phyloP scores from a whole-genome alignment of 306 rosid species.

The Trifolium subterraneum region DNA sequence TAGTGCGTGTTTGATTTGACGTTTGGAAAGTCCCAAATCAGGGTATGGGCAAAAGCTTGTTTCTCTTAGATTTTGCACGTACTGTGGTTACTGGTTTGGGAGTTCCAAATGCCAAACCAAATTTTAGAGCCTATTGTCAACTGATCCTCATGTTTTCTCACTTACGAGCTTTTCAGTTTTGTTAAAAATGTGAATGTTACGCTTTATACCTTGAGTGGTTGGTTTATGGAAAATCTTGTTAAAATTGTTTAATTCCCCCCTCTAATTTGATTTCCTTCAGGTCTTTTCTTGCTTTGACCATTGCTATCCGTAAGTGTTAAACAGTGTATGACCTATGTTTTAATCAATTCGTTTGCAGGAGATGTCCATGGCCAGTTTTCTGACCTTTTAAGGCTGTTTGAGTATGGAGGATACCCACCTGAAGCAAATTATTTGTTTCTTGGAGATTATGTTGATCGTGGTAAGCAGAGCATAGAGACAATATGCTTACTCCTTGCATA shows the following conservation, averaged over 20 bases:
- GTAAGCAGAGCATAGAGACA: slow-evolving; percentile 86
- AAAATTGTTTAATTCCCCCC: too few species aligned
- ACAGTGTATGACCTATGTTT: slow-evolving; percentile 9
- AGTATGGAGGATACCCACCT: slow-evolving; percentile 85
- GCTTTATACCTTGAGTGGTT: slow-evolving; percentile 13
- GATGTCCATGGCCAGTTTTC: slow-evolving; percentile 90
- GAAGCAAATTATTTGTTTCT: slow-evolving; percentile 85
- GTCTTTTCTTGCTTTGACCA: slow-evolving; percentile 6
- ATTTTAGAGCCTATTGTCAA: slow-evolving; percentile 17
- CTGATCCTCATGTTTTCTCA: slow-evolving; percentile 20
- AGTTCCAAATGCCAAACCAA: slow-evolving; percentile 4
- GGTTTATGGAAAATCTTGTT: slow-evolving; percentile 35
- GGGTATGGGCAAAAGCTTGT: background rate
- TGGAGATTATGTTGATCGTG: slow-evolving; percentile 91
- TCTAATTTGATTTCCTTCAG: too few species aligned
- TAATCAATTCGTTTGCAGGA: slow-evolving; percentile 53
- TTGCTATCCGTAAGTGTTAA: slow-evolving; percentile 8
- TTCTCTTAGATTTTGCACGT: background rate
- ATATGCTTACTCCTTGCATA: slow-evolving; percentile 83
- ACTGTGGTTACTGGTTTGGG: background rate
- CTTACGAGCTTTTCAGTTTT: background rate
- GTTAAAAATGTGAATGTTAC: slow-evolving; percentile 21
- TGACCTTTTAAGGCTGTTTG: slow-evolving; percentile 77
- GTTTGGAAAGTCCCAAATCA: background rate
- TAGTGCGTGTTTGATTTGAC: background rate